phyloP scores from a whole-genome alignment of 2,329 filamentous ascomycete genomes.

The Sporothrix pallida region DNA sequence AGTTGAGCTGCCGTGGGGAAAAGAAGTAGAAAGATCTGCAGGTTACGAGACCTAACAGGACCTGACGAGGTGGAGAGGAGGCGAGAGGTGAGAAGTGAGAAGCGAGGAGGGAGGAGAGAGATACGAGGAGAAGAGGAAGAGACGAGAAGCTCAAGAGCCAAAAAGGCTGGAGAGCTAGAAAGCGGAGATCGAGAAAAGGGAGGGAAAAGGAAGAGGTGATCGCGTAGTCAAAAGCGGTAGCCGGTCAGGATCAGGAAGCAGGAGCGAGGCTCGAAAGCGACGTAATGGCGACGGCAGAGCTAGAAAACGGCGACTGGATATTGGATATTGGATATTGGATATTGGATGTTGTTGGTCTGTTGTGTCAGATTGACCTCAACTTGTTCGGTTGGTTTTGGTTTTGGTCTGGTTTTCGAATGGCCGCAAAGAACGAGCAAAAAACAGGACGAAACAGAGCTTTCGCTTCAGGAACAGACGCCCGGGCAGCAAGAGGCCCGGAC shows the following conservation, averaged over 20 bases:
- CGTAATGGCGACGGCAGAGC: neutral
- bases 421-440: neutral
- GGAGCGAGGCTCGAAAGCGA: neutral
- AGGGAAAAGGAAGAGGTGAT: neutral
- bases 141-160: no score
- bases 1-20: conserved; percentile 24
- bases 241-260: neutral
- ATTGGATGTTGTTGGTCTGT: no score
- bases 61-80: no score
- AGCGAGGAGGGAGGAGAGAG: neutral
- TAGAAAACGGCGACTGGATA: neutral
- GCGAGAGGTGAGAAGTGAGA: neutral
- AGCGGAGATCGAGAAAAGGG: no score
- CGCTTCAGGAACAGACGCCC: neutral
- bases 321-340: no score
- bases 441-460: neutral
- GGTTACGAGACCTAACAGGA: conserved; percentile 12
- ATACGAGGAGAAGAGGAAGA: no score
- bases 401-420: neutral
- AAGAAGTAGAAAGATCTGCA: neutral
- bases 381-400: neutral
- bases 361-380: no score
- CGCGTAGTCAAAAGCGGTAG: neutral
- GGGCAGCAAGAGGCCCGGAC: conserved; percentile 9
- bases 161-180: no score